Conservation (phyloP, 2,329 filamentous ascomycete species). For the Exophiala bonariae region DNA sequence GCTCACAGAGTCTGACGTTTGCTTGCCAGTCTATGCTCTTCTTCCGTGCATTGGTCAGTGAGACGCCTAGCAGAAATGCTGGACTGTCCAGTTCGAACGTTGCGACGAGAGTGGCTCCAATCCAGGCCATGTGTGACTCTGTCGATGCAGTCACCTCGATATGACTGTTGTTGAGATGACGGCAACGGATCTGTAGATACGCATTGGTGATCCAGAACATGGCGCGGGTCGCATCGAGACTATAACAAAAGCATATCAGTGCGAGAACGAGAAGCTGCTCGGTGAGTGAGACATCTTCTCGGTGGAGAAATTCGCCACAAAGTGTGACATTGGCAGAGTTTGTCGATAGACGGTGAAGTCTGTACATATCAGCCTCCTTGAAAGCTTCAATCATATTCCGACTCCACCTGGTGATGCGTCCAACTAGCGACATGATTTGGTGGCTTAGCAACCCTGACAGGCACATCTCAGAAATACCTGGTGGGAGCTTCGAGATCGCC, state of each 20-base stretch:
- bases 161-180: conserved; percentile 4
- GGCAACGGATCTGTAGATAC: conserved; percentile 13
- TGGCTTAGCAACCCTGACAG: conserved; percentile 17
- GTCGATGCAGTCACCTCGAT: conserved; percentile 13
- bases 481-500: conserved; percentile 7
- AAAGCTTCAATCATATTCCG: conserved; percentile 11
- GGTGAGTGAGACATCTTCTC: conserved; percentile 5
- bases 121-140: conserved; percentile 13
- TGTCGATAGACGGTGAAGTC: conserved; percentile 7
- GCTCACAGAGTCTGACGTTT: conserved; percentile 13
- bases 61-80: conserved; percentile 7
- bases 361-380: conserved; percentile 8
- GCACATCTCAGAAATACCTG: conserved; percentile 11
- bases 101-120: conserved; percentile 9
- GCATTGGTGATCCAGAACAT: conserved; percentile 16
- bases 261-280: conserved; percentile 15
- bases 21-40: conserved; percentile 12
- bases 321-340: conserved; percentile 13
- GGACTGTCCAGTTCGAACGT: conserved; percentile 9
- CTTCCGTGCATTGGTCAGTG: conserved; percentile 8
- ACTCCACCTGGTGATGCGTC: conserved; percentile 11
- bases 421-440: conserved; percentile 15
- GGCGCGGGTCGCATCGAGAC: conserved; percentile 12
- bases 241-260: conserved; percentile 16
- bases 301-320: conserved; percentile 16